Base-by-base conservation (phyloP, 2,329 filamentous ascomycete genomes). In the Coccinonectria pachysandricola region DNA sequence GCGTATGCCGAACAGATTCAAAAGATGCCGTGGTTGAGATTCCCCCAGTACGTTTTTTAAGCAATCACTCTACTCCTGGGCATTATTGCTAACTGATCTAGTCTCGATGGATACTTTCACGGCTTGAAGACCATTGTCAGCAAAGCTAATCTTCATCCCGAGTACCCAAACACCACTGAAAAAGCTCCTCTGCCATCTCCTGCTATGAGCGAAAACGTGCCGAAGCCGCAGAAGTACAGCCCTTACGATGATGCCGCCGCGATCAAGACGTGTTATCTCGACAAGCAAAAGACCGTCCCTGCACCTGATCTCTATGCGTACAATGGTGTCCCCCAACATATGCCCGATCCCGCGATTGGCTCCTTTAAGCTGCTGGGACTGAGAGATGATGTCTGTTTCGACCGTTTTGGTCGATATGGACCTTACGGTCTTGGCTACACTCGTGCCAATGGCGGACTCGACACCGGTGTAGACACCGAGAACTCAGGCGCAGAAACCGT, bases 391-490 rank as follows among this genome's bases (percentile, higher is more conserved):
- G 63, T 92, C 9, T 94, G 86, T 56, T 93, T 92, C 49, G 86
- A 94, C 46, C 72, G 86, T 5, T 92, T 85, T 48, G 82, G 84
- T 11, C 72, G 86, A 23, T 71, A 88, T 19, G 86, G 84, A 0
- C 79, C 85, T 0, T 94, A 94, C 46, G 86, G 86, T 0, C 61
- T 86, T 20, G 86, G 86, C n/a, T 93, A 93, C 53, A 73, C 70
- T 42, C 66, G 70, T 32, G 70, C 74, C 29, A 70, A 73, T 36
- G 86, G 86, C 9, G 86, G 86, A 12, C 56, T 71, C 1, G 73
- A 71, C 14, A 74, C 86, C 28, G 74, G 74, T n/a, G 64, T 81
- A 30, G 81, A 84, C 19, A 75, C 75, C 1, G 82, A 91, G 40
- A 61, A 63, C 17, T 68, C 80, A 12, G 83, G 79, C 61, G 71